phyloP scores from a whole-genome alignment of 257 asterid genomes.

The Solanum gandarillasii region DNA sequence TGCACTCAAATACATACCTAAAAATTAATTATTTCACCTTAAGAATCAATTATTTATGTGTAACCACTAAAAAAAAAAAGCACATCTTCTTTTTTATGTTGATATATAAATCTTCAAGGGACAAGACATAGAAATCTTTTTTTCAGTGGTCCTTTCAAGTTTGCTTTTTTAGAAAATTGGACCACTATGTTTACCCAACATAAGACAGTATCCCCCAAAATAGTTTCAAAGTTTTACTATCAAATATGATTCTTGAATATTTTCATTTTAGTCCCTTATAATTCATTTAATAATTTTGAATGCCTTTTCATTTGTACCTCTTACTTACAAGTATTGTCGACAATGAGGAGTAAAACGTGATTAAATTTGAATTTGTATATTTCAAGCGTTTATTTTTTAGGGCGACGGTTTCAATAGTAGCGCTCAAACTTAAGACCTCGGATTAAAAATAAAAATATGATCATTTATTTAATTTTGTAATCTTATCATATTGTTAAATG shows the following conservation, averaged over 20 bases:
- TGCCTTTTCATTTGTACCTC: background rate
- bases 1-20: background rate
- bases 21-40: background rate
- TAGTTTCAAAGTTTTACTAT: background rate
- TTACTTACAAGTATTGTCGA: background rate
- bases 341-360: background rate
- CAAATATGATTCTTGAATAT: background rate
- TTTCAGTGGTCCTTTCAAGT: background rate
- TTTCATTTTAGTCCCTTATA: background rate
- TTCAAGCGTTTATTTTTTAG: no score
- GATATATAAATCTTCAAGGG: background rate
- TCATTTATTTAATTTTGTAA: background rate
- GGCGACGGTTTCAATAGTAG: rapidly evolving
- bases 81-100: background rate
- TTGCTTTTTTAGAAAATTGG: background rate
- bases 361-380: no score
- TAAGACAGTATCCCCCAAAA: background rate
- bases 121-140: background rate
- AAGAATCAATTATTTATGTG: background rate
- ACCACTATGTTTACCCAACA: background rate
- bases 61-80: background rate
- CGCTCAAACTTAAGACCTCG: background rate
- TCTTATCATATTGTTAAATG: background rate
- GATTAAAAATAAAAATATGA: background rate
- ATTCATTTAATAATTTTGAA: background rate